These are phyloP conservation scores for Xylaria sp. DNA, from an alignment of 2,329 filamentous ascomycete species.

Conservation along the genomic window DNA sequence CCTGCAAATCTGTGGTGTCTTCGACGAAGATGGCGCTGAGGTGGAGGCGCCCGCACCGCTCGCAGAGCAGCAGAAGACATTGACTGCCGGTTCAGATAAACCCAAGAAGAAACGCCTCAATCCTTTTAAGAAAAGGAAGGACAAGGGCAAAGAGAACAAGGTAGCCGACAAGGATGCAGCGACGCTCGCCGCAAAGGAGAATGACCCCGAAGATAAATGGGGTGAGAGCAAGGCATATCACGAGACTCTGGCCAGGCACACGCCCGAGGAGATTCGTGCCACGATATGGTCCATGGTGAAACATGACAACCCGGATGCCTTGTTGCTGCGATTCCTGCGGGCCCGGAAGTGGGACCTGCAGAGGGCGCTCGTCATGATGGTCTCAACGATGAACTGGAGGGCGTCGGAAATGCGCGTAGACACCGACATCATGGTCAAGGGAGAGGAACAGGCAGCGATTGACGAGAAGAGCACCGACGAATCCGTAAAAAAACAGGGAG, in stretches of 20 bases:
- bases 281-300: conserved; percentile 96
- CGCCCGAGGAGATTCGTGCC: conserved; percentile 80
- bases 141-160: conserved; percentile 65
- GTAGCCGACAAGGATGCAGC: conserved; percentile 54
- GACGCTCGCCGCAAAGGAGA: conserved; percentile 54
- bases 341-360: conserved; percentile 97
- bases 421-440: conserved; percentile 82
- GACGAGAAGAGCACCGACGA: conserved; percentile 67
- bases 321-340: conserved; percentile 83
- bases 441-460: conserved; percentile 75
- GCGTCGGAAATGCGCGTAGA: conserved; percentile 86
- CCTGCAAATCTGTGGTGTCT: conserved; percentile 79
- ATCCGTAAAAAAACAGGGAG: conserved; percentile 71
- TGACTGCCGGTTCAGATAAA: conserved; percentile 60
- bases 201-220: conserved; percentile 86
- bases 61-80: conserved; percentile 44
- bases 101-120: conserved; percentile 79
- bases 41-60: conserved; percentile 46
- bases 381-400: conserved; percentile 95
- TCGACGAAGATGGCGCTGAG: conserved; percentile 52
- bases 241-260: conserved; percentile 79
- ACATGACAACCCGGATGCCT: conserved; percentile 90
- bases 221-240: conserved; percentile 89
- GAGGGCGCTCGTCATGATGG: conserved; percentile 91
- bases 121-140: conserved; percentile 73